These are phyloP conservation scores for Chaetomiaceae sp. DNA, from an alignment of 2,329 filamentous ascomycete genomes.

Conservation along the genomic window DNA sequence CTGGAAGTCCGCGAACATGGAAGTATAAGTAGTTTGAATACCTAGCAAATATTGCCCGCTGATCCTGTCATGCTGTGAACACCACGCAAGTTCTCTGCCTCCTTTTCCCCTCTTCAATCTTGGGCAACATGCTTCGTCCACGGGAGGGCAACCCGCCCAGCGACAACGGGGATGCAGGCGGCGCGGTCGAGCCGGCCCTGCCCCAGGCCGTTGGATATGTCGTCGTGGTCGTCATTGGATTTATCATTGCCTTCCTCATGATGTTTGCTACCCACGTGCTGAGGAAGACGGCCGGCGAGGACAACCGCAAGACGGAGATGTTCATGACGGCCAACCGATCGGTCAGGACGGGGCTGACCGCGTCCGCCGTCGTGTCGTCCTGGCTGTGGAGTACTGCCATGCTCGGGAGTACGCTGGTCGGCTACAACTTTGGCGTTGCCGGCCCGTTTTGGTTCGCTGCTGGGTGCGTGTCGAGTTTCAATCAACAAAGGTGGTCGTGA, in stretches of 20 bases:
- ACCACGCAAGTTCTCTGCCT: too few relatives aligned
- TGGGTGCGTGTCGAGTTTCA: too few relatives aligned
- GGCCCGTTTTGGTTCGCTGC: conserved; percentile 1
- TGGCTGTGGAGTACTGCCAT: neutral
- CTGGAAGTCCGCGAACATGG: too few relatives aligned
- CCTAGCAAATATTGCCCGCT: too few relatives aligned
- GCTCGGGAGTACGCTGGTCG: neutral
- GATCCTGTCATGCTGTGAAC: too few relatives aligned
- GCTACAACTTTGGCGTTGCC: conserved; percentile 1
- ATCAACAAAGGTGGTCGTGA: neutral
- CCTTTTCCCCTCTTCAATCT: too few relatives aligned
- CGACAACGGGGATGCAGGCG: neutral
- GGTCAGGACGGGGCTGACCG: neutral
- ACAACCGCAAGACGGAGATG: conserved; percentile 1
- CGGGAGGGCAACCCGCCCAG: too few relatives aligned
- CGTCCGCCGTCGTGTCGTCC: neutral
- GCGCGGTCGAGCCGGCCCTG: neutral
- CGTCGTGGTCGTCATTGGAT: neutral
- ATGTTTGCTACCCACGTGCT: neutral
- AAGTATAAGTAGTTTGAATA: too few relatives aligned
- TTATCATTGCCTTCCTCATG: conserved; percentile 1
- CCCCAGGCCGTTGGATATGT: conserved; percentile 1
- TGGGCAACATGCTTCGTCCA: neutral
- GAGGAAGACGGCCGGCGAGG: conserved; percentile 1
- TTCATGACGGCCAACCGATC: neutral